Evolutionary conservation across 2,329 filamentous ascomycete species (phyloP).

Genomic region (Penicillium fuscoglaucum): DNA sequence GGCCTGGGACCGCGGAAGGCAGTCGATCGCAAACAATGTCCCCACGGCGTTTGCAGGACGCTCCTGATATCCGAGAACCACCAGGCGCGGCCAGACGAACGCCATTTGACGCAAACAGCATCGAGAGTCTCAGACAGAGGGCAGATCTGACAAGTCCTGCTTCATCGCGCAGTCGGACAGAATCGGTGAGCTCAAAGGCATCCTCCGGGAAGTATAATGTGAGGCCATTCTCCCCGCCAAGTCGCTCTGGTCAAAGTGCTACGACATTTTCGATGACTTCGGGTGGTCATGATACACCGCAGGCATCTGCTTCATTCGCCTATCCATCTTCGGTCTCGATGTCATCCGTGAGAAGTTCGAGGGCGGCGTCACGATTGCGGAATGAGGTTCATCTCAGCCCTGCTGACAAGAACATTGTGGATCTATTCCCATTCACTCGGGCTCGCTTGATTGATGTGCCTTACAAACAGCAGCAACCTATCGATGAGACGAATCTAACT

Average conservation of each 20-base stretch:
- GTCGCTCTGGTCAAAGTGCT: constrained; percentile 45
- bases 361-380: constrained; percentile 66
- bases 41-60: constrained; percentile 35
- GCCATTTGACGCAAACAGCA: constrained; percentile 66
- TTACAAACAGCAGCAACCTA: constrained; percentile 67
- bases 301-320: constrained; percentile 45
- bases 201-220: constrained; percentile 49
- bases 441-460: constrained; percentile 78
- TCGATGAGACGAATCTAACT: constrained; percentile 62
- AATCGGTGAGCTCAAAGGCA: constrained; percentile 61
- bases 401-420: constrained; percentile 68
- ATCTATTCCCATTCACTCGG: constrained; percentile 84
- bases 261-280: constrained; percentile 49
- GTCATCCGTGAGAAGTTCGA: constrained; percentile 46
- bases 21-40: constrained; percentile 29
- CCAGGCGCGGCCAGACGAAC: constrained; percentile 67
- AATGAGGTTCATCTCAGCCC: constrained; percentile 80
- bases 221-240: constrained; percentile 44
- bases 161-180: constrained; percentile 57
- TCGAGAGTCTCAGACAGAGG: constrained; percentile 60
- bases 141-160: constrained; percentile 70
- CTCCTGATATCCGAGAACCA: constrained; percentile 68
- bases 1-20: constrained; percentile 79
- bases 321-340: constrained; percentile 50
- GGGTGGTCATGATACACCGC: constrained; percentile 36